These are phyloP conservation scores for Triadica sebifera DNA, from an alignment of 345 rosid species.

Conservation along the genomic window DNA sequence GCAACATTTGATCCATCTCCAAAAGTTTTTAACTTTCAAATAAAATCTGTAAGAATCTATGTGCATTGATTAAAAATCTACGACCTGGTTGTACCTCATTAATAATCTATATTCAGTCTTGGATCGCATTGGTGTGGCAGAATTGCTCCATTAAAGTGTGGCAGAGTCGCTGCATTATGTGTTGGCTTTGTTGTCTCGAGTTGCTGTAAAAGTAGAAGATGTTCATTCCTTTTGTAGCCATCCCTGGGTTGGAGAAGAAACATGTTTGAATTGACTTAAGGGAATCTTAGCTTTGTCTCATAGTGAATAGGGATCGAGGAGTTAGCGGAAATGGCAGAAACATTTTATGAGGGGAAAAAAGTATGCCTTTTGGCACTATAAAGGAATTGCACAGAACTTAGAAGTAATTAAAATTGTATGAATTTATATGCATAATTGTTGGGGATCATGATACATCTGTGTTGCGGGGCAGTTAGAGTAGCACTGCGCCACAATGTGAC, in stretches of 20 bases:
- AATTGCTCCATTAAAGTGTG: background rate
- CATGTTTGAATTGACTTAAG: background rate
- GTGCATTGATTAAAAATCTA: too few relatives aligned
- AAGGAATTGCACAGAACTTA: background rate
- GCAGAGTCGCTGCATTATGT: background rate
- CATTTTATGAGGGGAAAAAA: background rate
- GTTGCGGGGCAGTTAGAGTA: too few relatives aligned
- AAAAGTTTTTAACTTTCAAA: background rate
- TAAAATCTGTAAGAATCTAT: background rate
- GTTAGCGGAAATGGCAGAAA: background rate
- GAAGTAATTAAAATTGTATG: background rate
- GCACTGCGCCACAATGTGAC: background rate
- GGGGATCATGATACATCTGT: background rate
- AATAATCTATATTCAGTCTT: background rate
- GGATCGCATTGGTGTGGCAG: background rate
- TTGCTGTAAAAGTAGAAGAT: background rate
- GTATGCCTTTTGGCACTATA: background rate
- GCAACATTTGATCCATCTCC: background rate
- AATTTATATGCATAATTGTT: background rate
- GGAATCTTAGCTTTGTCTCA: slow-evolving; percentile 9
- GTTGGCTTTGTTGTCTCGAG: background rate
- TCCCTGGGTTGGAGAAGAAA: background rate
- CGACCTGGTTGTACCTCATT: background rate
- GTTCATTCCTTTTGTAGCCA: background rate
- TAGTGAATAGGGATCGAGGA: slow-evolving; percentile 3